Percentiles rank a stretch among this genome's conserved stretches.
These are phyloP conservation scores for Triticum dicoccoides DNA, from an alignment of 176 grass and related monocot species.

Conservation along the genomic window DNA sequence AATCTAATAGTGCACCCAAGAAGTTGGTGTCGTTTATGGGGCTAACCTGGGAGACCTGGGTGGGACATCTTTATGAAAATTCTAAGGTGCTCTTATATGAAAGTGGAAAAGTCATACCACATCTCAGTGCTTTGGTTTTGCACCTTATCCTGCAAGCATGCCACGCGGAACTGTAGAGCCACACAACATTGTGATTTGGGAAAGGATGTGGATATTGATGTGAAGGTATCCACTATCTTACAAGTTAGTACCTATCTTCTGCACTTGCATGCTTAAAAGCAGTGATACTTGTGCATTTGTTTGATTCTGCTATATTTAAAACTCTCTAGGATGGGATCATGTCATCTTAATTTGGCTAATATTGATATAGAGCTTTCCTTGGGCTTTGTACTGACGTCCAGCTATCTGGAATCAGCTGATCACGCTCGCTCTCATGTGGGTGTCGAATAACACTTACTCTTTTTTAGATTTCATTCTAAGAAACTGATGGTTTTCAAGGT, in stretches of 20 bases:
- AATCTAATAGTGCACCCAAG: constrained; percentile 29
- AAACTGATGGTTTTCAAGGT: constrained; percentile 53
- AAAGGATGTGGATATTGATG: constrained; percentile 60
- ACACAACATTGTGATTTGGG: constrained; percentile 49
- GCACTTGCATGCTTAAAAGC: constrained; percentile 29
- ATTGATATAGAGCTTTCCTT: background rate
- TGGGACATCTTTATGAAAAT: constrained; percentile 53
- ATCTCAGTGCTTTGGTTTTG: constrained; percentile 72
- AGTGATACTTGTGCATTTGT: constrained; percentile 21
- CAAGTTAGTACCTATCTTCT: constrained; percentile 12
- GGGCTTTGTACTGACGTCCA: background rate
- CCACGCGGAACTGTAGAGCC: constrained; percentile 52
- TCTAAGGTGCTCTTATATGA: constrained; percentile 66
- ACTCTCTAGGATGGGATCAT: background rate
- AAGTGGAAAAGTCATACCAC: constrained; percentile 67
- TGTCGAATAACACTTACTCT: background rate
- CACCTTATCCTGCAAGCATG: constrained; percentile 51
- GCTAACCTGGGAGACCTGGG: constrained; percentile 42
- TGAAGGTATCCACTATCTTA: constrained; percentile 38
- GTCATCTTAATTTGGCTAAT: constrained; percentile 1
- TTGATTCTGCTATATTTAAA: constrained; percentile 1
- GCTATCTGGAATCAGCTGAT: background rate
- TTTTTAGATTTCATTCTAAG: constrained; percentile 31
- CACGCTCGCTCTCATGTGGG: background rate
- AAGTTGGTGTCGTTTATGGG: constrained; percentile 44